Base-by-base conservation (phyloP, 2,329 filamentous ascomycete species). In the Myriangium duriaei region DNA sequence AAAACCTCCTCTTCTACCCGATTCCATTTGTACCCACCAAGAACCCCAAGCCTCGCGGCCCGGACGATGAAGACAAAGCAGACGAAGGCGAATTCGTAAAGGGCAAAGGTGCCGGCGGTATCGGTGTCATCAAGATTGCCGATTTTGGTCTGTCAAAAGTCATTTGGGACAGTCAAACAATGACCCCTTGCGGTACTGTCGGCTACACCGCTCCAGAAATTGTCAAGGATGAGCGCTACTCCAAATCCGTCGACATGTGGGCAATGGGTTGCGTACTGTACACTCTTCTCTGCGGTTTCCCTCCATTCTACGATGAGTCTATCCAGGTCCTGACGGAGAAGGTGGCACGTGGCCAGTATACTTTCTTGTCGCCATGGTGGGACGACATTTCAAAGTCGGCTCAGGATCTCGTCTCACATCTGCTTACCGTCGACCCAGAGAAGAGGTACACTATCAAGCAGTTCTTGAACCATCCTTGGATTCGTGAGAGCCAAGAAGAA, bases 191-290 rank as follows among this genome's bases (percentile, higher is more conserved):
- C 58, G 91, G 91, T 41, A 98, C 91, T 0, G 91, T 96, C 41
- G 91, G 91, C 30, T 98, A 98, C 63, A 96, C 91, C 3, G 91
- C 91, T 3, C 91, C 91, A 5, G 91, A 98, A 57, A 98, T 98
- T 45, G 91, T 98, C 57, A 96, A 96, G 63, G 91, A 98, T 61
- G 91, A 98, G 63, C 77, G 87, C 14, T 98, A 98, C 61, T 96
- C 88, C 26, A 98, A 96, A 68, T 92, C 85, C 36, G 91, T 98
- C 32, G 91, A 98, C 55, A 98, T 98, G 91, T 98, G 91, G 91
- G 91, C 91, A 3, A 63, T 98, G 19, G 91, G 91, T 11, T 98
- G 91, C 57, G 91, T 98, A 9, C 69, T 98, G 4, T 98, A 98
- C 65, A 98, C 91, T 1, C 68, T 98, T 1, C 79, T 98, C 11